Percentiles rank a stretch among this genome's conserved stretches.
These are phyloP conservation scores for Aspergillus spinulosporus DNA, from an alignment of 2,329 filamentous ascomycete species.

Conservation along the genomic window DNA sequence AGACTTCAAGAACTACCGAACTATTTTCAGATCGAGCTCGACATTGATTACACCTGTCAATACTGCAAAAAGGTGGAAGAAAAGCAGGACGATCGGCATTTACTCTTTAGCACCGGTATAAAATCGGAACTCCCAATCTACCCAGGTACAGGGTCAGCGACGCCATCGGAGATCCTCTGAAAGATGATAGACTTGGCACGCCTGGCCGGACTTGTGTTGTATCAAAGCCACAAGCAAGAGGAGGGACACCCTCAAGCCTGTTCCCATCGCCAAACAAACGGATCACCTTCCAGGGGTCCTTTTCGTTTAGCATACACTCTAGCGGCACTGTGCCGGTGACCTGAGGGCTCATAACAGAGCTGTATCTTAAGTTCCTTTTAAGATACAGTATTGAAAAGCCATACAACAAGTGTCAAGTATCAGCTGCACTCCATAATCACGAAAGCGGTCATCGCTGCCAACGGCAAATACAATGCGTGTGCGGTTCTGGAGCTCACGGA, in stretches of 20 bases:
- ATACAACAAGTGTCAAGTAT: conserved; percentile 21
- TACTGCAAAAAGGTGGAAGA: too few relatives aligned
- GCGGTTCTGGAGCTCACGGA: conserved; percentile 22
- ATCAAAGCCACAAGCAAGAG: too few relatives aligned
- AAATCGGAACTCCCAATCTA: neutral
- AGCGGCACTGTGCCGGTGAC: too few relatives aligned
- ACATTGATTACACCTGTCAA: too few relatives aligned
- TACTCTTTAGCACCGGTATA: neutral
- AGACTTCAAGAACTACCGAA: too few relatives aligned
- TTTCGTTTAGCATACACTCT: conserved; percentile 24
- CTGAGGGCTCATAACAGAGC: too few relatives aligned
- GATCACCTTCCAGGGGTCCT: conserved; percentile 24
- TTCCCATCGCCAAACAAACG: conserved; percentile 8
- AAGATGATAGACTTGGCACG: neutral
- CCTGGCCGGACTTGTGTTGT: conserved; percentile 3
- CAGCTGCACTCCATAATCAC: conserved; percentile 25
- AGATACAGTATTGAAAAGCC: neutral
- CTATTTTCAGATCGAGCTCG: too few relatives aligned
- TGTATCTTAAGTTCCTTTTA: neutral
- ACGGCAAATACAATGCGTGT: conserved; percentile 27
- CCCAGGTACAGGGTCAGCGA: conserved; percentile 1
- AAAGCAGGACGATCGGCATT: neutral
- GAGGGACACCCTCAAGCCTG: too few relatives aligned
- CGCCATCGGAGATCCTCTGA: conserved; percentile 1
- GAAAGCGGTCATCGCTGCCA: neutral